Evolutionary conservation across 345 rosid genomes (phyloP).

Genomic region (Erucastrum elatum): DNA sequence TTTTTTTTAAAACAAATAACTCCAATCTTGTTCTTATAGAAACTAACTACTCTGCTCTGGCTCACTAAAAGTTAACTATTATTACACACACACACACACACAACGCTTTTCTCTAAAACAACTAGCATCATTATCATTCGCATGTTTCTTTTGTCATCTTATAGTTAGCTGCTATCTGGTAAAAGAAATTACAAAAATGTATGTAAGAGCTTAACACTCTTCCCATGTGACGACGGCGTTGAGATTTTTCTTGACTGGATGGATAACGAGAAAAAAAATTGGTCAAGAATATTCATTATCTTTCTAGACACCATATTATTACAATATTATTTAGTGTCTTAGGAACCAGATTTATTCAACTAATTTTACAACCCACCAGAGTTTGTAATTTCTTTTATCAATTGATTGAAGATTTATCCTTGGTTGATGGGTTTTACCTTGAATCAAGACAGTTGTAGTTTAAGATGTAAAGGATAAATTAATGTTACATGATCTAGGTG

Average conservation of each 20-base stretch:
- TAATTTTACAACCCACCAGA: not conserved
- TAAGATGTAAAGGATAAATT: not conserved
- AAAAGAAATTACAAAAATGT: not conserved
- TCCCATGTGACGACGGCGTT: not conserved
- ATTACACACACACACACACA: no score
- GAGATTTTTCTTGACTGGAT: constrained; percentile 1
- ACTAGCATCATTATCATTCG: not conserved
- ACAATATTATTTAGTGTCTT: not conserved
- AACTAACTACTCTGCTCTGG: not conserved
- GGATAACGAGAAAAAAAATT: constrained; percentile 2
- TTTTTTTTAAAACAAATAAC: no score
- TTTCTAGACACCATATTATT: not conserved
- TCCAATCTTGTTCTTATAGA: not conserved
- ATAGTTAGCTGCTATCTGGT: not conserved
- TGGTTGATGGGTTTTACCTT: constrained; percentile 3
- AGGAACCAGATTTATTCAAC: not conserved
- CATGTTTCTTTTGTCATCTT: not conserved
- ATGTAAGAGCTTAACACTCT: not conserved
- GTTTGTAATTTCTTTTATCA: not conserved
- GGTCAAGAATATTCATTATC: not conserved
- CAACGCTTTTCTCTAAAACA: no score
- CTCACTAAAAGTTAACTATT: not conserved
- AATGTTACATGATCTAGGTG: constrained; percentile 15
- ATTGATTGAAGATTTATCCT: not conserved
- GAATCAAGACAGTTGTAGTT: constrained; percentile 4